phyloP scores from a whole-genome alignment of 2,329 filamentous ascomycete genomes.

The Thermoascus crustaceus region DNA sequence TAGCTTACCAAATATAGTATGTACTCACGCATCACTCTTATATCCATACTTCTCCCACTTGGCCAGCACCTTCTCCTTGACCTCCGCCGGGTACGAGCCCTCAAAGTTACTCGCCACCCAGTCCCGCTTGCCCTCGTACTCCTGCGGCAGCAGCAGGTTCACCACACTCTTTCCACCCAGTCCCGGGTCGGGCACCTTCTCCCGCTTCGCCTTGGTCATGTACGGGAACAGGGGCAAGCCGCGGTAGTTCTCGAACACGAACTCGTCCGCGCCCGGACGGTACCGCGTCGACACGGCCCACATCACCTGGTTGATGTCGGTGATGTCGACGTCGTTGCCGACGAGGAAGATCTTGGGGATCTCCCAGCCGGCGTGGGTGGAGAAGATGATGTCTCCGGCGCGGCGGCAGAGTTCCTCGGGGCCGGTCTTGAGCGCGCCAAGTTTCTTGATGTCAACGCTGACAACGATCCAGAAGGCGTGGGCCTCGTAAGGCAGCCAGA shows the following conservation, averaged over 20 bases:
- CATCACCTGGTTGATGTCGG: conserved; percentile 11
- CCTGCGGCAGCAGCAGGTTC: conserved; percentile 2
- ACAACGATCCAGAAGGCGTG: conserved; percentile 12
- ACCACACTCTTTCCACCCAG: conserved; percentile 1
- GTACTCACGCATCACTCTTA: background rate
- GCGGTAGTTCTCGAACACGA: conserved; percentile 3
- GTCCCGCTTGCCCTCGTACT: conserved; percentile 3
- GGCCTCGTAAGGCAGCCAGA: conserved; percentile 15
- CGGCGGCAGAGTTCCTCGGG: conserved; percentile 10
- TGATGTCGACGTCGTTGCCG: conserved; percentile 14
- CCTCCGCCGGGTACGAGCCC: conserved; percentile 4
- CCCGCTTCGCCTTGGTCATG: conserved; percentile 1
- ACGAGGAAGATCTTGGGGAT: conserved; percentile 15
- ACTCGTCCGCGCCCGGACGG: conserved; percentile 3
- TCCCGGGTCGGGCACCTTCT: conserved; percentile 2
- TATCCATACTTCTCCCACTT: conserved; percentile 5
- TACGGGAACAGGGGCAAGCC: conserved; percentile 3
- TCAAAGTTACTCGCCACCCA: conserved; percentile 4
- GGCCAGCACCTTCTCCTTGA: conserved; percentile 3
- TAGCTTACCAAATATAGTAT: too few relatives aligned
- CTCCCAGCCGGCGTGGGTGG: conserved; percentile 15
- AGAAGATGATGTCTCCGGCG: conserved; percentile 12
- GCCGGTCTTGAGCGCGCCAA: conserved; percentile 9
- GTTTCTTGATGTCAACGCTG: conserved; percentile 10
- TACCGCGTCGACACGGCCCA: conserved; percentile 10